phyloP scores from a whole-genome alignment of 148 eudicot genomes.

The Diospyros kaki region DNA sequence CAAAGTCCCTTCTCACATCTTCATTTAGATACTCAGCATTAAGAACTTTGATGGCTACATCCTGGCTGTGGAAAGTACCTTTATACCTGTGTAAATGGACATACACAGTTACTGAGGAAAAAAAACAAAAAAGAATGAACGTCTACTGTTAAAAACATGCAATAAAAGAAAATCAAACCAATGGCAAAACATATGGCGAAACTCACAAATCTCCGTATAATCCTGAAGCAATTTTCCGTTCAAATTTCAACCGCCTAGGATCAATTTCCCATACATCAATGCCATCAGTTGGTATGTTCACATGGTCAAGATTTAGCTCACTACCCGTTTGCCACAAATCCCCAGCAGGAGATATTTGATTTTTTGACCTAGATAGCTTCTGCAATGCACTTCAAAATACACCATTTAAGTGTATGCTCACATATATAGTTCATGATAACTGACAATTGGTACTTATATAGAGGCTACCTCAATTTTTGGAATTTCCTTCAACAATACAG shows the following conservation, averaged over 20 bases:
- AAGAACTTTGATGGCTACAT: slow-evolving; percentile 78
- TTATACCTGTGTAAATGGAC: slow-evolving; percentile 47
- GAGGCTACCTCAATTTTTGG: slow-evolving; percentile 48
- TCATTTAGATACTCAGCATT: slow-evolving; percentile 41
- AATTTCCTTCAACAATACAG: slow-evolving; percentile 49
- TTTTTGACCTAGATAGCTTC: slow-evolving; percentile 38
- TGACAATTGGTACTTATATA: neutral
- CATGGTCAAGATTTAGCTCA: slow-evolving; percentile 15
- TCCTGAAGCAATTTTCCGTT: slow-evolving; percentile 54
- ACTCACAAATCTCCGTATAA: slow-evolving; percentile 75
- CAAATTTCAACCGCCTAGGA: slow-evolving; percentile 43
- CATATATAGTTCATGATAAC: neutral
- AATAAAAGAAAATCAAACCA: slow-evolving; percentile 5
- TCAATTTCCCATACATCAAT: slow-evolving; percentile 67
- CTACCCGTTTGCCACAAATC: slow-evolving; percentile 15
- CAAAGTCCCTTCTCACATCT: slow-evolving; percentile 60
- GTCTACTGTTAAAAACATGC: neutral
- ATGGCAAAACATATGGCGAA: neutral
- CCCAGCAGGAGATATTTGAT: slow-evolving; percentile 16
- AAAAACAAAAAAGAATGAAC: too few species aligned
- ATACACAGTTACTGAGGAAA: neutral
- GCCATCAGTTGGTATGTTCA: slow-evolving; percentile 33
- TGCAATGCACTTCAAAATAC: slow-evolving; percentile 23
- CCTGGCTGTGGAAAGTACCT: slow-evolving; percentile 59
- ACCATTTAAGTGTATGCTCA: neutral